Evolutionary conservation across 2,329 filamentous ascomycete species (phyloP).

Genomic region (Fusarium piperis): DNA sequence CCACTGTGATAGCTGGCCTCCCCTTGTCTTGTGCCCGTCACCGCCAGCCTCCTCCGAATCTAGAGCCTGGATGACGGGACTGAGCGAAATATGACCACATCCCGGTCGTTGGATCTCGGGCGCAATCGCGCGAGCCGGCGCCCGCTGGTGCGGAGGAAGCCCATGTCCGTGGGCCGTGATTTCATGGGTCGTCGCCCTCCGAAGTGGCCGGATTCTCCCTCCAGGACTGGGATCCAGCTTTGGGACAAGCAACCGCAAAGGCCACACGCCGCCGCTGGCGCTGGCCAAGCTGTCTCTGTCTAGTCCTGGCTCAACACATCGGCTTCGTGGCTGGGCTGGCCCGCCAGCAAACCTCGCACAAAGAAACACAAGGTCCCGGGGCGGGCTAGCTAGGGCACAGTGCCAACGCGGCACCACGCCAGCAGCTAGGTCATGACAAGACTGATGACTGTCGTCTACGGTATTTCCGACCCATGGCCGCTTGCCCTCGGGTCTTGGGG

Average conservation of each 20-base stretch:
- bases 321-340: slow-evolving; percentile 33
- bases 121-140: slow-evolving; percentile 37
- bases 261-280: slow-evolving; percentile 22
- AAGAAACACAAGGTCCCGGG: slow-evolving; percentile 26
- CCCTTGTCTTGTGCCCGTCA: slow-evolving; percentile 30
- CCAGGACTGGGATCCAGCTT: slow-evolving; percentile 25
- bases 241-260: slow-evolving; percentile 22
- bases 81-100: slow-evolving; percentile 40
- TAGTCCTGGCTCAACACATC: slow-evolving; percentile 11
- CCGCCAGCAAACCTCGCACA: slow-evolving; percentile 35
- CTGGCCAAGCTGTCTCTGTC: slow-evolving; percentile 15
- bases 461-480: slow-evolving; percentile 33
- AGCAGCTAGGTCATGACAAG: slow-evolving; percentile 17
- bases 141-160: slow-evolving; percentile 38
- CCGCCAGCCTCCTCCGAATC: slow-evolving; percentile 34
- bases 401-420: slow-evolving; percentile 31
- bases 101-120: slow-evolving; percentile 36
- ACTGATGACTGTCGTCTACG: slow-evolving; percentile 1
- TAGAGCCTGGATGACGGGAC: slow-evolving; percentile 15
- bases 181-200: slow-evolving; percentile 33
- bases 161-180: slow-evolving; percentile 29
- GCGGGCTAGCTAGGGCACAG: slow-evolving; percentile 24
- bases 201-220: slow-evolving; percentile 33
- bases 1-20: slow-evolving; percentile 6
- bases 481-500: slow-evolving; percentile 32